Percentiles rank a stretch among this genome's conserved stretches.
Evolutionary conservation across 2,329 filamentous ascomycete species (phyloP).

Genomic region (Ploettnerulaceae sp.): DNA sequence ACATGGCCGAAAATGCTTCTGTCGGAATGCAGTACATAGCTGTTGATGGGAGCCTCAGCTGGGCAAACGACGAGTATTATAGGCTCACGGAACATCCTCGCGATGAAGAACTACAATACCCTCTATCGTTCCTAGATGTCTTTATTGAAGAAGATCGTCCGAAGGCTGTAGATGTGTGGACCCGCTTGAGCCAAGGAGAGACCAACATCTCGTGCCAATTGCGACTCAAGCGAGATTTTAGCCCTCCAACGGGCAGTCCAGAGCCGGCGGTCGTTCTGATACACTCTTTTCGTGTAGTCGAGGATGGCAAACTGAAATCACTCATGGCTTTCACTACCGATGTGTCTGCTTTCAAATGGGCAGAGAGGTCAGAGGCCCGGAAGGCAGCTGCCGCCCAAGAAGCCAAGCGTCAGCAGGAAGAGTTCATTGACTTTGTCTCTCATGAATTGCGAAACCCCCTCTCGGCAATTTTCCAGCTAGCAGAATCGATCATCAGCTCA

Average conservation of each 20-base stretch:
- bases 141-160: conserved; percentile 24
- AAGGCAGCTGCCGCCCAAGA: conserved; percentile 49
- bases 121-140: conserved; percentile 23
- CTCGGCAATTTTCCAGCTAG: conserved; percentile 70
- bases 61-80: conserved; percentile 31
- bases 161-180: conserved; percentile 21
- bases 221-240: conserved; percentile 27
- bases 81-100: conserved; percentile 21
- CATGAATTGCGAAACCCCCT: conserved; percentile 72
- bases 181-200: conserved; percentile 18
- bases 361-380: conserved; percentile 36
- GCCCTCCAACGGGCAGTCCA: conserved; percentile 25
- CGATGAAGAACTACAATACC: conserved; percentile 15
- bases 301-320: conserved; percentile 24
- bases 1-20: conserved; percentile 31
- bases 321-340: conserved; percentile 30
- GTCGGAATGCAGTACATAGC: conserved; percentile 29
- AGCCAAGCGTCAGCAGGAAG: conserved; percentile 67
- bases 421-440: conserved; percentile 72
- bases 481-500: conserved; percentile 61
- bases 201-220: conserved; percentile 23
- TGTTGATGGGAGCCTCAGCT: conserved; percentile 23
- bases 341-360: conserved; percentile 30
- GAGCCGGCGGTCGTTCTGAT: conserved; percentile 25
- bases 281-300: conserved; percentile 23